Conservation (phyloP, 768 basidiomycete genomes). For the Termitomyces heimii region DNA sequence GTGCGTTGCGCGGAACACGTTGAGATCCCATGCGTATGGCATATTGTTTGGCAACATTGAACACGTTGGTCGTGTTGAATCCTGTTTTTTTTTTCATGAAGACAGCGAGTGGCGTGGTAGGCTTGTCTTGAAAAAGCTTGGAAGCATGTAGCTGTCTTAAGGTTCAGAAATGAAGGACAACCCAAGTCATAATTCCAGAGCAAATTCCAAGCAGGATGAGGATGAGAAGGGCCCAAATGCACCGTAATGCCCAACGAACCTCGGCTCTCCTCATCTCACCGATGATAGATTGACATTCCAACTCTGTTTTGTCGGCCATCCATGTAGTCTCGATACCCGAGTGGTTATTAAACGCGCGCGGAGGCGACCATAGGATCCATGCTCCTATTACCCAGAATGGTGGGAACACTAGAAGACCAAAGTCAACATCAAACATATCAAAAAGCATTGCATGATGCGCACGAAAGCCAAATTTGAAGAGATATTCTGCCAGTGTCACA, state of each 20-base stretch:
- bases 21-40: not conserved
- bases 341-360: slow-evolving; percentile 33
- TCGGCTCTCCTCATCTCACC: slow-evolving; percentile 41
- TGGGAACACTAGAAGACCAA: slow-evolving; percentile 42
- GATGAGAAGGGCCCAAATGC: slow-evolving; percentile 45
- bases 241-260: slow-evolving; percentile 51
- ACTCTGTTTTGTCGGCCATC: slow-evolving; percentile 51
- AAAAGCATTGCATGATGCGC: slow-evolving; percentile 18
- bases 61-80: not conserved
- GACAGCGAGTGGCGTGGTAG: not conserved
- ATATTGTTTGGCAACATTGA: no score
- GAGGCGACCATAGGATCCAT: slow-evolving; percentile 47
- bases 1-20: not conserved
- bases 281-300: slow-evolving; percentile 41
- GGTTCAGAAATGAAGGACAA: slow-evolving; percentile 15
- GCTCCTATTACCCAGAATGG: slow-evolving; percentile 58
- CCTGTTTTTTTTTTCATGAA: not conserved
- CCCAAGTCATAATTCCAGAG: slow-evolving; percentile 28
- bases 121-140: not conserved
- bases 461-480: slow-evolving; percentile 64
- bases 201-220: slow-evolving; percentile 32
- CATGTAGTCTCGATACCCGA: slow-evolving; percentile 30
- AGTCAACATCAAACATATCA: not conserved
- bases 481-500: slow-evolving; percentile 49
- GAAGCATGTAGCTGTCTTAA: not conserved